Conservation (phyloP, 2,329 filamentous ascomycete genomes). For the Aciculosporium take region DNA sequence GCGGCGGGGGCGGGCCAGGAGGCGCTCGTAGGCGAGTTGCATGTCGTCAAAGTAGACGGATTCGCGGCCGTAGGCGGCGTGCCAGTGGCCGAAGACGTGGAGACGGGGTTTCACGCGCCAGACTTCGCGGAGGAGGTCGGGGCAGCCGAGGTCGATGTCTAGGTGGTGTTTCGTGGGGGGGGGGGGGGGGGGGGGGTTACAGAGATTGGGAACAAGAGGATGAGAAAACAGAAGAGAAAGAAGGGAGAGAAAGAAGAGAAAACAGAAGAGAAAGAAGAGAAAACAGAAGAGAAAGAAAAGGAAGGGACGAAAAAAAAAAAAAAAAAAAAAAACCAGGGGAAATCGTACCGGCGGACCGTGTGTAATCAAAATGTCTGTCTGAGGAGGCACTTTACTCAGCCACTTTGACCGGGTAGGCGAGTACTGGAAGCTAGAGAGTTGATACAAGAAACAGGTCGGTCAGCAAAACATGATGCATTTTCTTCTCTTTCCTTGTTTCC, state of each 20-base stretch:
- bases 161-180: slow-evolving; percentile 47
- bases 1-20: slow-evolving; percentile 31
- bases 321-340: too few relatives aligned
- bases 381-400: slow-evolving; percentile 53
- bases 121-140: slow-evolving; percentile 53
- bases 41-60: slow-evolving; percentile 60
- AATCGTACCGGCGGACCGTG: slow-evolving; percentile 55
- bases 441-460: background rate
- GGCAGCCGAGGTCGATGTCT: slow-evolving; percentile 56
- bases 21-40: slow-evolving; percentile 57
- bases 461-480: background rate
- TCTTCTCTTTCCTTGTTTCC: too few relatives aligned
- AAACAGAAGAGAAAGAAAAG: background rate
- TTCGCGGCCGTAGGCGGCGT: slow-evolving; percentile 59
- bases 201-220: too few relatives aligned
- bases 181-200: too few relatives aligned
- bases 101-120: slow-evolving; percentile 61
- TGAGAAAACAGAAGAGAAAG: background rate
- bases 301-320: background rate
- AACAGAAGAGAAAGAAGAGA: background rate
- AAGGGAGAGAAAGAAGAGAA: background rate
- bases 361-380: slow-evolving; percentile 67
- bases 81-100: slow-evolving; percentile 77
- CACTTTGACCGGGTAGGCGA: slow-evolving; percentile 51
- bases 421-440: slow-evolving; percentile 53